These are phyloP conservation scores for Phytopythium mirpurense DNA, from an alignment of 352 stramenopile genomes.

Conservation along the genomic window DNA sequence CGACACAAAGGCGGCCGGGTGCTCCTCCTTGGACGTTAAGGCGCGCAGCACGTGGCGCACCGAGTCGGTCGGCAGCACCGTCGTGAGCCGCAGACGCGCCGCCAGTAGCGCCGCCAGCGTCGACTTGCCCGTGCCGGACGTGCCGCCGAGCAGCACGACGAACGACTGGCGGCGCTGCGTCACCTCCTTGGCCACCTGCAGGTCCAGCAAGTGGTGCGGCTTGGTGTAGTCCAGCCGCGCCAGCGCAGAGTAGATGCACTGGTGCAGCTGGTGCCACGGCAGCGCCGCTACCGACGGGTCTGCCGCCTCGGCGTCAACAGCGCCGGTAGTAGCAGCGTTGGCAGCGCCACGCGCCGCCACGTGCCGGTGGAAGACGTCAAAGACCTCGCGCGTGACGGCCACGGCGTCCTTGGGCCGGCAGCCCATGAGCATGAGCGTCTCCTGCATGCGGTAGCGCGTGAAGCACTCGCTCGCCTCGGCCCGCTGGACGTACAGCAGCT, in stretches of 20 bases:
- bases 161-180: constrained; percentile 84
- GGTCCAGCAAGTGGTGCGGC: constrained; percentile 78
- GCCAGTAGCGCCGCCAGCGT: constrained; percentile 79
- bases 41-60: constrained; percentile 77
- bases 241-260: constrained; percentile 79
- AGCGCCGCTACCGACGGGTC: constrained; percentile 16
- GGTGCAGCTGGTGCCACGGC: constrained; percentile 71
- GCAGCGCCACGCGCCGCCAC: constrained; percentile 13
- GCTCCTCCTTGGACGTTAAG: constrained; percentile 78
- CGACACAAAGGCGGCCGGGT: constrained; percentile 79
- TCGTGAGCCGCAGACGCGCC: constrained; percentile 72
- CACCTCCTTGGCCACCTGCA: constrained; percentile 83
- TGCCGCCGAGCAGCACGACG: constrained; percentile 80
- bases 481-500: constrained; percentile 59
- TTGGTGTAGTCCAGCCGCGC: constrained; percentile 81
- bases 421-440: constrained; percentile 88
- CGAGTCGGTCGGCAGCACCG: constrained; percentile 80
- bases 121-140: constrained; percentile 82
- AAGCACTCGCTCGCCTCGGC: constrained; percentile 53
- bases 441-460: constrained; percentile 79
- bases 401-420: constrained; percentile 73
- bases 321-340: not conserved
- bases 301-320: not conserved
- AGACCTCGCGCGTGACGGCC: constrained; percentile 62
- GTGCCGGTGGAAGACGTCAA: constrained; percentile 55